Base-by-base conservation (phyloP, 176 grass and related monocot species). In the Aegilops speltoides region DNA sequence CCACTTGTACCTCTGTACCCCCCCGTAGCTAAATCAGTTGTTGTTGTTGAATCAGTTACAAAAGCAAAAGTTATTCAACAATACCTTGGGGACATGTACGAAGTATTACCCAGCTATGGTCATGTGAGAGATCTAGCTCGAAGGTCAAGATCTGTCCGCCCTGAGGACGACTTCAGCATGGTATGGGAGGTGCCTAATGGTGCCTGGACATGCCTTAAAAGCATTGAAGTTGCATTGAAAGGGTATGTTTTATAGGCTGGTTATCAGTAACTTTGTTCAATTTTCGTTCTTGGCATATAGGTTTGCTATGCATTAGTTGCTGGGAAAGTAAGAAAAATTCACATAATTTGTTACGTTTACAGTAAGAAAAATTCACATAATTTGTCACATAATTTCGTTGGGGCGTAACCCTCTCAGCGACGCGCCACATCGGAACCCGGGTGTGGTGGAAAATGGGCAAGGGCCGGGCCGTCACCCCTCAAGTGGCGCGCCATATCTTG, bases 31-130 rank as follows among this genome's bases (percentile, higher is more conserved):
- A 98, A 95, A 83, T 98, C 93, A 81, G 96, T 98, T 87, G 88
- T 98, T 60, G 84, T 98, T 41, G 96, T 98, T 34, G 96, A 98
- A 82, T 98, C 96, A 56, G 90, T 45, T 61, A 90, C 92, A 10
- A 98, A 96, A 87, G 89, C 96, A 86, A 94, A 88, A 91, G 88
- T 98, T 48, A 98, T 98, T 85, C 96, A 98, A 84, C 94, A 96
- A 43, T 98, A 94, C 73, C 91, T 98, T 62, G 96, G 96, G 68
- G 86, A 88, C 69, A 89, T 88, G 84, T 98, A 91, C 66, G 88
- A 95, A 86, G 96, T 98, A 40, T 52, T 98, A 32, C 91, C 96
- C 72, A 98, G 96, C 83, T 90, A 98, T 92, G 96, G 96, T 46
- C 96, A 98, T 84, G 86, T 98, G 78, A 95, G 96, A 82, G 96